Evolutionary conservation across 495 filamentous ascomycete genomes (phyloP), one percentile per base, ranked within the genome.

Genomic region (Pyronema omphalodes): DNA sequence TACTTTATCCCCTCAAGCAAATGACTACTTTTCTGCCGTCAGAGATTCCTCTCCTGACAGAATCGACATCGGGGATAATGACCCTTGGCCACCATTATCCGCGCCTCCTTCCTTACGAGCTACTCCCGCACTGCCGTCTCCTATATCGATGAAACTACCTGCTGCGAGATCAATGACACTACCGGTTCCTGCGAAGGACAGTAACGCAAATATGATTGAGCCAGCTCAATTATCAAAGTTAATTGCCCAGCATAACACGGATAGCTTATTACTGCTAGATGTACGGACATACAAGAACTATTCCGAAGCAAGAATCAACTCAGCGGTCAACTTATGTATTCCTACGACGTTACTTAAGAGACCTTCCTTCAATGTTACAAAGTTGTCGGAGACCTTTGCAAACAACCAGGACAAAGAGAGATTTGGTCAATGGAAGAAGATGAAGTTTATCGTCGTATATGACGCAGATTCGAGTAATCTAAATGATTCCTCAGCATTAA

Each of bases 281-380:
- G 75, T 98, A 34, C 79, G 91, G 15, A 86, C 91, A 6, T 87
- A 81, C 55, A 82, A 86, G 8, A 84, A 88, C 60, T 95, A 80
- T 64, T 73, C 80, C 9, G 73, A 78, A 40, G 81, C 83, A 45
- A 77, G 83, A 23, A 84, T 98, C 17, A 64, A 70, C 41, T 81
- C 80, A 6, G 86, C 91, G 0, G 67, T 98, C 44, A 96, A 93
- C 67, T 73, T 98, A 9, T 96, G 93, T 57, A 93, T 96, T 53
- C 91, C 91, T 0, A 98, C 91, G 7, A 98, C 89, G 0, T 68
- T 98, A 37, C 69, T 96, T 41, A 98, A 95, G 67, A 74, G 91
- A 51, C 80, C 83, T 8, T 89, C 91, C 0, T 98, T 89, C 67
- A 87, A 89, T 57, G 75, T 93, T n/a, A 72, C 85, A 52, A 96